Conservation (phyloP, 2,329 filamentous ascomycete species). For the Chrysosporium queenslandicum region DNA sequence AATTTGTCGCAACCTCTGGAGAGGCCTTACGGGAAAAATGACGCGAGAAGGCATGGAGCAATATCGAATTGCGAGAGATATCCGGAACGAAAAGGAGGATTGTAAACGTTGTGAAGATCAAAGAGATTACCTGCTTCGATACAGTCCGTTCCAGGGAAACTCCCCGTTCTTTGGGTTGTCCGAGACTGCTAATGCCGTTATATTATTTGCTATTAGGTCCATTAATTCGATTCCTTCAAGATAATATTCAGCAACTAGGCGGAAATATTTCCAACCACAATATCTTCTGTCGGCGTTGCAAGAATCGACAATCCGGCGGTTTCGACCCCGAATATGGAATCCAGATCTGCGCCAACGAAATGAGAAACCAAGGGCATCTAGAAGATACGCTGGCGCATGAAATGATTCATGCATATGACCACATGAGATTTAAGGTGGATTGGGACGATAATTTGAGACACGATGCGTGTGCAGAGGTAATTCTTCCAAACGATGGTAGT, state of each 20-base stretch:
- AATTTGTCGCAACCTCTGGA: conserved; percentile 77
- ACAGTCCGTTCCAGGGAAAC: conserved; percentile 42
- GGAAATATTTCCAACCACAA: conserved; percentile 63
- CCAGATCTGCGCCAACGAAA: conserved; percentile 82
- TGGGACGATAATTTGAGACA: conserved; percentile 72
- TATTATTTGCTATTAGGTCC: conserved; percentile 45
- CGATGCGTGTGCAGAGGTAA: conserved; percentile 85
- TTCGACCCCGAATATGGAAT: conserved; percentile 84
- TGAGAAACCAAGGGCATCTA: conserved; percentile 66
- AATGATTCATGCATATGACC: conserved; percentile 96
- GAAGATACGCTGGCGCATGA: conserved; percentile 95
- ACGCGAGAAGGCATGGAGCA: conserved; percentile 57
- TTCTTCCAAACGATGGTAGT: conserved; percentile 15
- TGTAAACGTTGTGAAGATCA: conserved; percentile 70
- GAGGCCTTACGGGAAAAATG: conserved; percentile 64
- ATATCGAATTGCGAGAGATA: conserved; percentile 69
- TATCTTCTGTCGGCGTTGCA: conserved; percentile 74
- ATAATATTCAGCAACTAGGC: conserved; percentile 70
- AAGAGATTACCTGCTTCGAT: conserved; percentile 72
- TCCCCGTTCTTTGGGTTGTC: neutral
- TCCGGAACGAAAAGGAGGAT: conserved; percentile 64
- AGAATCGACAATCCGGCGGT: conserved; percentile 62
- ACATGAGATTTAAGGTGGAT: conserved; percentile 82
- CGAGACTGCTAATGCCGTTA: neutral
- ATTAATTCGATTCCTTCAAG: conserved; percentile 72